Percentiles rank a stretch among this genome's conserved stretches.
Conservation (phyloP, 1,284 basidiomycete species). For the Golubevia sp. region DNA sequence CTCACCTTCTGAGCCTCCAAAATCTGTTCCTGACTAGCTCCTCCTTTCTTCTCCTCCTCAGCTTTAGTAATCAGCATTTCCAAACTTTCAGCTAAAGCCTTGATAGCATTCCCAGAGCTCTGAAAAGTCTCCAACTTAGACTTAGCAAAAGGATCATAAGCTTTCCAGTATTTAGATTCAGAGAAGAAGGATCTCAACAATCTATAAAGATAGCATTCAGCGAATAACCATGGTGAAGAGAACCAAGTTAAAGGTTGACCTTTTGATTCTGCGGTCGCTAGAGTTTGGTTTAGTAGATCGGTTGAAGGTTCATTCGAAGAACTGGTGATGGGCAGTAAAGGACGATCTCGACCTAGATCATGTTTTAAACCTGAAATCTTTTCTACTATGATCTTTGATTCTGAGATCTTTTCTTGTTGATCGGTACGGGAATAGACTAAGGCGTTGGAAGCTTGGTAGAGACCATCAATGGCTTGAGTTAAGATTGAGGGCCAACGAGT, state of each 20-base stretch:
- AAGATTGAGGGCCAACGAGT: conserved; percentile 54
- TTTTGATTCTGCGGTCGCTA: conserved; percentile 6
- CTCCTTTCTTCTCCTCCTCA: too few species aligned
- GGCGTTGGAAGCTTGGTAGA: conserved; percentile 45
- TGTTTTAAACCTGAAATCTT: conserved; percentile 51
- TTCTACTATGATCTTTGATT: conserved; percentile 51
- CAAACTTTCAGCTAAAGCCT: conserved; percentile 9
- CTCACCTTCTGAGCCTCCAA: too few species aligned
- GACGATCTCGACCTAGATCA: conserved; percentile 45
- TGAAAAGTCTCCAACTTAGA: conserved; percentile 47
- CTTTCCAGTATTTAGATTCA: conserved; percentile 41
- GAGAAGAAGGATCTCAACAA: conserved; percentile 46
- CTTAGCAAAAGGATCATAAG: conserved; percentile 50
- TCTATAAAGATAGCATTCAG: conserved; percentile 58
- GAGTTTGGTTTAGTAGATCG: conserved; percentile 15
- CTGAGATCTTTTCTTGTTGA: conserved; percentile 35
- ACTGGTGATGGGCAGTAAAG: conserved; percentile 26
- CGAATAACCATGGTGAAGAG: conserved; percentile 46
- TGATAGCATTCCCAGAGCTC: conserved; percentile 40
- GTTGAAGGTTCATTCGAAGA: conserved; percentile 7
- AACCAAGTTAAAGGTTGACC: conserved; percentile 49
- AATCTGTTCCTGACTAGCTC: too few species aligned
- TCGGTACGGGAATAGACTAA: conserved; percentile 32
- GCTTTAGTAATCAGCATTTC: too few species aligned
- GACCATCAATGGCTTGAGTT: conserved; percentile 47